These are phyloP conservation scores for Echium plantagineum DNA, from an alignment of 257 asterid genomes.

Conservation along the genomic window DNA sequence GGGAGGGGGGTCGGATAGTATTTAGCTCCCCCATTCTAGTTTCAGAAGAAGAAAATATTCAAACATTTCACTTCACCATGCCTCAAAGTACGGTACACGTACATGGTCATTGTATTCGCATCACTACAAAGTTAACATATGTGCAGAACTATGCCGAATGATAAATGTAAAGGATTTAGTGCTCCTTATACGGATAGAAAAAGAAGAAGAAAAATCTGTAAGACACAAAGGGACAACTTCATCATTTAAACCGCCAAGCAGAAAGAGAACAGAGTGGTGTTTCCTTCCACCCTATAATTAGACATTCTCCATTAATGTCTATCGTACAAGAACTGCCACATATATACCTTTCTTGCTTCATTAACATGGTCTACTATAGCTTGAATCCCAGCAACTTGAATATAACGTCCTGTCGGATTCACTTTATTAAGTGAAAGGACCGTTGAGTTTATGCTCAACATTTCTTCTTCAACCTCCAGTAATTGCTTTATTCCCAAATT, in stretches of 20 bases:
- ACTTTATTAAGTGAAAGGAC: conserved; percentile 22
- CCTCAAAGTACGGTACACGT: too few relatives aligned
- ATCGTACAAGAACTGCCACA: conserved; percentile 24
- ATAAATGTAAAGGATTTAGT: too few relatives aligned
- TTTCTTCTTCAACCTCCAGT: conserved; percentile 1
- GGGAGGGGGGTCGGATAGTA: too few relatives aligned
- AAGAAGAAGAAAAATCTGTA: too few relatives aligned
- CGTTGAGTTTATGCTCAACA: not conserved
- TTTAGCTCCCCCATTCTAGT: too few relatives aligned
- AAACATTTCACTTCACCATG: too few relatives aligned
- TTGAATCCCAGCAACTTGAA: conserved; percentile 43
- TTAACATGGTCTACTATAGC: conserved; percentile 26
- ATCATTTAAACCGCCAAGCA: conserved; percentile 19
- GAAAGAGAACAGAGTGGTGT: conserved; percentile 31
- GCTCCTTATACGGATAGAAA: too few relatives aligned
- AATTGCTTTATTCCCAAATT: conserved; percentile 5
- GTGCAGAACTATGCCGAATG: too few relatives aligned
- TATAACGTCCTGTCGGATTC: conserved; percentile 31
- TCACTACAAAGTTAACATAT: too few relatives aligned
- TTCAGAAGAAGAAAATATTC: too few relatives aligned
- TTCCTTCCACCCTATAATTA: conserved; percentile 41
- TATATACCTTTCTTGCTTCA: conserved; percentile 31
- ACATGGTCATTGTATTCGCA: too few relatives aligned
- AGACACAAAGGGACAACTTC: too few relatives aligned
- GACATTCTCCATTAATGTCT: conserved; percentile 28